Conservation (phyloP, 768 basidiomycete genomes). For the Tubosaeta brunneosetosa region DNA sequence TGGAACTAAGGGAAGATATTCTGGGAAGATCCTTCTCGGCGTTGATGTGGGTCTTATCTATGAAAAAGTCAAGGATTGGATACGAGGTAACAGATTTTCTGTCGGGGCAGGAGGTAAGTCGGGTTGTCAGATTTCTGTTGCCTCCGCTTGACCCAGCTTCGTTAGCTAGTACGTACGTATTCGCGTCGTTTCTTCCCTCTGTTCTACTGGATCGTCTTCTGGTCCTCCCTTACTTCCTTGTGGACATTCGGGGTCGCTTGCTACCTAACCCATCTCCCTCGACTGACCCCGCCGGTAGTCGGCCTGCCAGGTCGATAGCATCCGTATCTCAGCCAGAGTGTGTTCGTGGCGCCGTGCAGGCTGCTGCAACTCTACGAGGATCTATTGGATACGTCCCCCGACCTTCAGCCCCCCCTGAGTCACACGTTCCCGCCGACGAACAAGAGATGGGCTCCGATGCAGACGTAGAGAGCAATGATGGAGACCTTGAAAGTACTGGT, state of each 20-base stretch:
- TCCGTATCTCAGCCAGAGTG: slow-evolving; percentile 12
- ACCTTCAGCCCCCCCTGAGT: slow-evolving; percentile 11
- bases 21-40: slow-evolving; percentile 39
- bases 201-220: slow-evolving; percentile 61
- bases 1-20: slow-evolving; percentile 39
- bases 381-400: slow-evolving; percentile 1
- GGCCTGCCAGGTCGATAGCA: slow-evolving; percentile 15
- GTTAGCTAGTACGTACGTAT: slow-evolving; percentile 63
- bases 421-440: slow-evolving; percentile 11
- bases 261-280: slow-evolving; percentile 44
- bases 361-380: slow-evolving; percentile 1
- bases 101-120: slow-evolving; percentile 76
- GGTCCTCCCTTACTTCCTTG: slow-evolving; percentile 60
- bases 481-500: slow-evolving; percentile 45
- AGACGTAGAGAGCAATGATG: slow-evolving; percentile 62
- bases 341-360: slow-evolving; percentile 1
- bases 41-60: slow-evolving; percentile 40
- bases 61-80: slow-evolving; percentile 46
- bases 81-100: slow-evolving; percentile 63
- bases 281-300: slow-evolving; percentile 31
- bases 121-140: background rate
- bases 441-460: slow-evolving; percentile 56
- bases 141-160: slow-evolving; percentile 5
- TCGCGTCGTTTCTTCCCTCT: slow-evolving; percentile 68
- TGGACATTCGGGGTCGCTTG: slow-evolving; percentile 58